Evolutionary conservation across 177 flowering plant genomes (phyloP).

Genomic region (Vitis hybrid): DNA sequence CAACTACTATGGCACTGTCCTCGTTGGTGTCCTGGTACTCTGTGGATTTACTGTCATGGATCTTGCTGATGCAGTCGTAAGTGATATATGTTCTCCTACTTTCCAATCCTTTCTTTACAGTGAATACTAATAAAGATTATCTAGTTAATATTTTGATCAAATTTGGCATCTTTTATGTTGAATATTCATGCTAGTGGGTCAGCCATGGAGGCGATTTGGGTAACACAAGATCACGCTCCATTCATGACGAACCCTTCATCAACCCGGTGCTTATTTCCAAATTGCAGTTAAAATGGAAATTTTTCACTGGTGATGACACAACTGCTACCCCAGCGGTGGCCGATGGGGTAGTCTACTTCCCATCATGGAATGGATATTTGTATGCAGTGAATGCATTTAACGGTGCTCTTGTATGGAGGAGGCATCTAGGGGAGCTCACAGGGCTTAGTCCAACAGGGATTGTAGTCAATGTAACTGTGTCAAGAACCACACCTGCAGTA

Average conservation of each 20-base stretch:
- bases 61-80: too few relatives aligned
- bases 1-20: too few relatives aligned
- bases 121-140: too few relatives aligned
- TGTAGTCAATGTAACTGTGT: conserved; percentile 19
- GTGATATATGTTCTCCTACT: too few relatives aligned
- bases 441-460: conserved; percentile 24
- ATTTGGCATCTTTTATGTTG: too few relatives aligned
- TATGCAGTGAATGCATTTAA: conserved; percentile 35
- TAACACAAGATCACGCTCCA: conserved; percentile 33
- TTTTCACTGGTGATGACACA: conserved; percentile 34
- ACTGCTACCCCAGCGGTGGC: conserved; percentile 42
- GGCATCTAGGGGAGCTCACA: conserved; percentile 25
- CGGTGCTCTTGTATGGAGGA: conserved; percentile 41
- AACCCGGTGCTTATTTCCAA: conserved; percentile 25
- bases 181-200: conserved; percentile 21
- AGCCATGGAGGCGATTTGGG: conserved; percentile 40
- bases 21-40: too few relatives aligned
- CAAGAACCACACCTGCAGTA: conserved; percentile 42
- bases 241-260: conserved; percentile 18
- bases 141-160: too few relatives aligned
- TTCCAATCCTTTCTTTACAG: too few relatives aligned
- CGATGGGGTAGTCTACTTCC: conserved; percentile 35
- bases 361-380: conserved; percentile 42
- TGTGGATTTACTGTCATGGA: too few relatives aligned
- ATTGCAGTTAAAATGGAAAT: conserved; percentile 34